phyloP scores from a whole-genome alignment of 78 protist genomes.

The Anaeramoeba ignava region DNA sequence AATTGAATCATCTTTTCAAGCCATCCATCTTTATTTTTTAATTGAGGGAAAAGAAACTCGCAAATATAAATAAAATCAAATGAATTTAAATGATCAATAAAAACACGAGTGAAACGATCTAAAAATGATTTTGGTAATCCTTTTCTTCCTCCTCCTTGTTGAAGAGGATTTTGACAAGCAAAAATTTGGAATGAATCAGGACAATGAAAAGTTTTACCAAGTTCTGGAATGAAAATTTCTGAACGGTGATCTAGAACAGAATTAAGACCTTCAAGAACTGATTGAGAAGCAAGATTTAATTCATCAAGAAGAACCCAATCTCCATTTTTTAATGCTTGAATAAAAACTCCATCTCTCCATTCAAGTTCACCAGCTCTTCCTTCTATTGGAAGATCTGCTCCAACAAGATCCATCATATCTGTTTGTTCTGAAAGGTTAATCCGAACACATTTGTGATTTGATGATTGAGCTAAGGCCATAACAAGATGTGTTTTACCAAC shows the following conservation, averaged over 20 bases:
- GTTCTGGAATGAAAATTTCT: slow-evolving; percentile 84
- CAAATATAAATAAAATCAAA: slow-evolving; percentile 2
- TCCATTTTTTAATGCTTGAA: slow-evolving; percentile 68
- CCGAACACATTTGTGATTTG: slow-evolving; percentile 69
- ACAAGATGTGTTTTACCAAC: slow-evolving; percentile 97
- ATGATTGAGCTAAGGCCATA: slow-evolving; percentile 59
- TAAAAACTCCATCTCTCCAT: slow-evolving; percentile 87
- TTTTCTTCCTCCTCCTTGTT: slow-evolving; percentile 96
- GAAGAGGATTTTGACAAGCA: slow-evolving; percentile 75
- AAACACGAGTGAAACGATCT: slow-evolving; percentile 81
- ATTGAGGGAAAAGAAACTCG: not conserved
- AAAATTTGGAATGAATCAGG: slow-evolving; percentile 22
- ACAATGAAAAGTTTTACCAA: slow-evolving; percentile 53
- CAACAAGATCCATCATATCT: slow-evolving; percentile 95
- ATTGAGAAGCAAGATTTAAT: slow-evolving; percentile 96
- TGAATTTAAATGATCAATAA: not conserved
- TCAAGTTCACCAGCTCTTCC: slow-evolving; percentile 70
- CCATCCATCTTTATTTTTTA: not conserved
- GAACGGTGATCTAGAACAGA: slow-evolving; percentile 91
- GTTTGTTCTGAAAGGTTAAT: slow-evolving; percentile 98
- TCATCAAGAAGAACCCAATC: slow-evolving; percentile 98
- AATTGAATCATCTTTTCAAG: slow-evolving; percentile 31
- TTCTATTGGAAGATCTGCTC: slow-evolving; percentile 86
- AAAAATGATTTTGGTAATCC: slow-evolving; percentile 96
- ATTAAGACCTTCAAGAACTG: slow-evolving; percentile 98